phyloP scores from a whole-genome alignment of 306 rosid species.

The Cotoneaster glaucophyllus region DNA sequence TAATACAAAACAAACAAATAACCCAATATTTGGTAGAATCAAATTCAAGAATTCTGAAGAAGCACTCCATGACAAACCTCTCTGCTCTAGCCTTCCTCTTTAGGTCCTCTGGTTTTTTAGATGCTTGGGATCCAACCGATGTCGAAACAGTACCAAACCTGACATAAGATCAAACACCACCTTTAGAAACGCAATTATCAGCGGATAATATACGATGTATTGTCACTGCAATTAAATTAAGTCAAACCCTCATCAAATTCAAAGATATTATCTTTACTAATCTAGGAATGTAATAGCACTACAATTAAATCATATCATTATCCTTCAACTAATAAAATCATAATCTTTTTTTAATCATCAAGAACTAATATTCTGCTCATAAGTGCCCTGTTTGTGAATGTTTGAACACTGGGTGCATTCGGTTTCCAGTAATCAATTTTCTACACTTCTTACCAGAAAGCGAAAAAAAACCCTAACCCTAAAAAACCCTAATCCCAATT shows the following conservation, averaged over 20 bases:
- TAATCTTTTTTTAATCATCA: background rate
- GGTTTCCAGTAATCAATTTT: background rate
- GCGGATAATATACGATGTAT: too few relatives aligned
- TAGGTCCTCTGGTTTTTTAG: conserved; percentile 50
- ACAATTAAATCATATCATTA: background rate
- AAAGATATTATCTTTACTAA: background rate
- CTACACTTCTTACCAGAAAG: background rate
- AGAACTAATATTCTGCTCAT: background rate
- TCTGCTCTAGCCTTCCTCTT: conserved; percentile 90
- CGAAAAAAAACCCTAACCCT: conserved; percentile 1
- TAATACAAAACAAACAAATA: background rate
- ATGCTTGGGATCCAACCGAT: conserved; percentile 36
- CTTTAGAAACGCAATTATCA: background rate
- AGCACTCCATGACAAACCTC: conserved; percentile 38
- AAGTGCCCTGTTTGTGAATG: background rate
- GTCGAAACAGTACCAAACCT: conserved; percentile 60
- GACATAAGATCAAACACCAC: background rate
- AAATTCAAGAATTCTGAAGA: background rate
- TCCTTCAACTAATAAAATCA: background rate
- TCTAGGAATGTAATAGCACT: background rate
- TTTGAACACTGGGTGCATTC: background rate
- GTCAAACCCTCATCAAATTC: background rate
- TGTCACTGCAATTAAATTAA: background rate
- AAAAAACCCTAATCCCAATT: background rate
- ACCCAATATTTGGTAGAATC: background rate